Percentiles rank a stretch among this genome's conserved stretches.
phyloP scores from a whole-genome alignment of 768 basidiomycete species.

The Collybia nuda region DNA sequence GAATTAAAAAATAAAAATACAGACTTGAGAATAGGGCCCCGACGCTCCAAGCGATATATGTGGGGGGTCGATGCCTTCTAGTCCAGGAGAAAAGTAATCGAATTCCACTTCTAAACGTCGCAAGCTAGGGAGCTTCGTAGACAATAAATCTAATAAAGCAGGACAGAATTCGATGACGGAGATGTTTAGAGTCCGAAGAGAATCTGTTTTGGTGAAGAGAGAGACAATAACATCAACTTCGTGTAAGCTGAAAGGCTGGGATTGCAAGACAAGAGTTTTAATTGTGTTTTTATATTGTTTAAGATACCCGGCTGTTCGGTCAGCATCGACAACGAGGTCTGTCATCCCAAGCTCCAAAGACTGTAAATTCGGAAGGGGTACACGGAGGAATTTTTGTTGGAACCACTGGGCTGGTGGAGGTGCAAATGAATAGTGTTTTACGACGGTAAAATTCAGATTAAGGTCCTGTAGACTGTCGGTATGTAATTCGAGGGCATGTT shows the following conservation, averaged over 20 bases:
- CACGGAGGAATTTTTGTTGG: conserved; percentile 1
- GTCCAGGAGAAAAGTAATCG: neutral
- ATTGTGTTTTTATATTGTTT: conserved; percentile 3
- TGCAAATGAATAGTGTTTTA: neutral
- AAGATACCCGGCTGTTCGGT: conserved; percentile 4
- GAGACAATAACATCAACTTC: conserved; percentile 1
- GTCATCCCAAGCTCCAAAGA: conserved; percentile 4
- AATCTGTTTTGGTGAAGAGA: conserved; percentile 1
- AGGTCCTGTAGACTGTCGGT: conserved; percentile 13
- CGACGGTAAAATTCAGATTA: conserved; percentile 5
- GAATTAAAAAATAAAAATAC: too few relatives aligned
- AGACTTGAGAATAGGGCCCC: too few relatives aligned
- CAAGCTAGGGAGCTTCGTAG: conserved; percentile 6
- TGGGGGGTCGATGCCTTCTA: too few relatives aligned
- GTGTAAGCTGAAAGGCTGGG: neutral
- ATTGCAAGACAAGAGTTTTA: conserved; percentile 1
- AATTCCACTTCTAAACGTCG: conserved; percentile 3
- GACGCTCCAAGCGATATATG: too few relatives aligned
- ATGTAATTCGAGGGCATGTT: conserved; percentile 19
- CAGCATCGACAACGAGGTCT: neutral
- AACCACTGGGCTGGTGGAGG: conserved; percentile 9
- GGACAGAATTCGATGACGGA: conserved; percentile 4
- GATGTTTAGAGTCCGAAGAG: conserved; percentile 1
- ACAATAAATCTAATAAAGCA: conserved; percentile 4
- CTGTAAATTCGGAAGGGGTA: conserved; percentile 1